phyloP scores from a whole-genome alignment of 805 yeast species.

The Lipomyces sp. region DNA sequence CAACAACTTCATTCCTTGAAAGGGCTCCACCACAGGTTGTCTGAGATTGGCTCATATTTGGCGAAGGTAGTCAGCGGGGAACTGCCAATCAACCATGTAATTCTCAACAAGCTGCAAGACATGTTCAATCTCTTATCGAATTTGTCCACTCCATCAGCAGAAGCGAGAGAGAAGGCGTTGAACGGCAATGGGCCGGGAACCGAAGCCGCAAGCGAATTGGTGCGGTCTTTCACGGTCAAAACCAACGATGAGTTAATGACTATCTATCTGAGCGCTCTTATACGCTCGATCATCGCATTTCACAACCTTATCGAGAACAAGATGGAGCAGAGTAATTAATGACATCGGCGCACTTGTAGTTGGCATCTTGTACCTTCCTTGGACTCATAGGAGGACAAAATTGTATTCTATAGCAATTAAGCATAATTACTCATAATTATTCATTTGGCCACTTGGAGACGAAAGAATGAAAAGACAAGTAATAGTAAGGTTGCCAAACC shows the following conservation, averaged over 20 bases:
- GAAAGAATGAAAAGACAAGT: background rate
- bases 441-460: too few species aligned
- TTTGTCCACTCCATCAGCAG: conserved; percentile 50
- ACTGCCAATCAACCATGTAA: conserved; percentile 86
- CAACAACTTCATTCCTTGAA: conserved; percentile 85
- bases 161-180: conserved; percentile 21
- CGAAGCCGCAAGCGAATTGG: conserved; percentile 57
- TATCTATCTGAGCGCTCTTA: conserved; percentile 84
- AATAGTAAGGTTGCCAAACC: background rate
- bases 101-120: conserved; percentile 90
- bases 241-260: conserved; percentile 97
- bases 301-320: conserved; percentile 96
- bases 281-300: conserved; percentile 93
- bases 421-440: background rate
- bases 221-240: conserved; percentile 84
- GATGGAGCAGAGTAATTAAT: conserved; percentile 55
- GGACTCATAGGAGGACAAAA: background rate
- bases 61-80: conserved; percentile 70
- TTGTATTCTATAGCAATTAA: background rate
- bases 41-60: conserved; percentile 77
- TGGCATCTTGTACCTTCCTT: too few species aligned
- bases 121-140: conserved; percentile 93
- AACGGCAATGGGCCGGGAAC: conserved; percentile 26
- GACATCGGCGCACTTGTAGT: background rate
- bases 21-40: conserved; percentile 79